Base-by-base conservation (phyloP, 202 grass and related monocot genomes). In the Panicum virgatum region DNA sequence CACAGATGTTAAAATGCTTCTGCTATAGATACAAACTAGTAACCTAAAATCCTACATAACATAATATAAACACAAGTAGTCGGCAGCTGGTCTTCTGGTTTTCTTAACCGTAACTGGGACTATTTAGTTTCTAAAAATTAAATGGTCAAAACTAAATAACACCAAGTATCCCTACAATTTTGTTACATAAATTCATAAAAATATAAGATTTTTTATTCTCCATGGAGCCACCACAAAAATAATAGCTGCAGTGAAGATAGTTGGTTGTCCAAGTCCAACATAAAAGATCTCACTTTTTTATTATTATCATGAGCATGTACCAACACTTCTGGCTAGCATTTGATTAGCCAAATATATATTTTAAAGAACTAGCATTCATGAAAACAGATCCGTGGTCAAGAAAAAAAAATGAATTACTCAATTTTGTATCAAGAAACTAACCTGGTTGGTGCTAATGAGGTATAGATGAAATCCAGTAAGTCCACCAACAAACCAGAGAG, bases 401-500 rank as follows among this genome's bases (percentile, higher is more conserved):
- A 0, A 61, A 47, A 25, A 75, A 44, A 44, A 42, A 45, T 11
- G 12, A 70, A 46, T 15, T 45, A 77, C 36, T 50, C 42, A 22
- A 48, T 77, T 30, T 40, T 19, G 27, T 53, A 56, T 64, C 0
- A 30, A 62, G 8, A 77, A 68, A 83, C 63, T 79, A 50, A 94
- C 94, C 94, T 94, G 91, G 56, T 97, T 94, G 59, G 94, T 94
- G 79, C 82, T 78, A 77, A 97, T 94, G 29, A 97, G 94, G 76
- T 94, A 94, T 30, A 90, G 65, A 90, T 97, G 94, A 62, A 94
- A 94, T 80, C 89, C 87, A 79, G 92, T 97, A 46, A 97, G 92
- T 65, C 92, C 91, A 29, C 94, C 94, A 47, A 97, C 89, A 92
- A 97, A 97, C 91, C 94, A 97, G 56, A 97, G 94, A 68, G 88